These are phyloP conservation scores for Xylariaceae sp. DNA, from an alignment of 2,329 filamentous ascomycete species.

Conservation along the genomic window DNA sequence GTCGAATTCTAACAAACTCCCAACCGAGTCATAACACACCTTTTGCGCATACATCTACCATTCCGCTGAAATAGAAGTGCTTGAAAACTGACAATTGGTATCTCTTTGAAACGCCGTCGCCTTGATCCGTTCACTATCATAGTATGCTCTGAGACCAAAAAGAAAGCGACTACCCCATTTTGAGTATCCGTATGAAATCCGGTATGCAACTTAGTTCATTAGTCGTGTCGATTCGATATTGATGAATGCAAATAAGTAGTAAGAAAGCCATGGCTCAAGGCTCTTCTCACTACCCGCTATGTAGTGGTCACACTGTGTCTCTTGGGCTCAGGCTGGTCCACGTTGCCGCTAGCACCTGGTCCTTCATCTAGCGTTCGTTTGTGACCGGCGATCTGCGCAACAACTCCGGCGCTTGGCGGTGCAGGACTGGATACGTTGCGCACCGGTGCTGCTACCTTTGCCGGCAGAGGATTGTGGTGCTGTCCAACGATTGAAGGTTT, in stretches of 20 bases:
- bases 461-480: too few relatives aligned
- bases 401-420: conserved; percentile 29
- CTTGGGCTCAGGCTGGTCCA: conserved; percentile 30
- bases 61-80: too few relatives aligned
- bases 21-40: too few relatives aligned
- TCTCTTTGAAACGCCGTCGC: conserved; percentile 12
- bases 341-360: conserved; percentile 18
- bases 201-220: conserved; percentile 16
- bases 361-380: conserved; percentile 23
- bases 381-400: conserved; percentile 29
- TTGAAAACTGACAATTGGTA: neutral
- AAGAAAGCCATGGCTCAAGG: too few relatives aligned
- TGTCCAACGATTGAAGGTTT: too few relatives aligned
- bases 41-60: too few relatives aligned
- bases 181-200: conserved; percentile 3
- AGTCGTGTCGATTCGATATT: conserved; percentile 4
- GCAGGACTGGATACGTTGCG: conserved; percentile 29
- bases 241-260: too few relatives aligned
- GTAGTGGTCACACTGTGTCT: conserved; percentile 21
- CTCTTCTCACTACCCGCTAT: neutral
- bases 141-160: conserved; percentile 2
- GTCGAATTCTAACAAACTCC: too few relatives aligned
- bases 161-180: conserved; percentile 1
- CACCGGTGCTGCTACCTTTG: conserved; percentile 15
- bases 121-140: conserved; percentile 3